Evolutionary conservation across 2,329 filamentous ascomycete species (phyloP).

Genomic region (Colletotrichum caudatum): DNA sequence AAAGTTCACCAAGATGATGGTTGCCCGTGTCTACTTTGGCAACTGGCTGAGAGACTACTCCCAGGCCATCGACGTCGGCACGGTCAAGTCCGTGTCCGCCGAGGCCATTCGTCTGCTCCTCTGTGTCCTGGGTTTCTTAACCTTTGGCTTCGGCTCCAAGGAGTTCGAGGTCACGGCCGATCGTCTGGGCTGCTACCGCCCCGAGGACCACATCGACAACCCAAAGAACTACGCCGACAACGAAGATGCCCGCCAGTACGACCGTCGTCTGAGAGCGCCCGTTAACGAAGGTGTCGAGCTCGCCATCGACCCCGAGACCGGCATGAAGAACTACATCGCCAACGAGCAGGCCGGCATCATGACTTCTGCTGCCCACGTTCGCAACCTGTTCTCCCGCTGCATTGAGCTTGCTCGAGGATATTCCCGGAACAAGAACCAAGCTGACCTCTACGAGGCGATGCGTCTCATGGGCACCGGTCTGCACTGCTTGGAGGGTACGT

Average conservation of each 20-base stretch:
- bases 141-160: constrained; percentile 83
- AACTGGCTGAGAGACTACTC: constrained; percentile 96
- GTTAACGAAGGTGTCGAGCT: constrained; percentile 84
- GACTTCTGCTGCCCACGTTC: constrained; percentile 83
- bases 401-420: constrained; percentile 87
- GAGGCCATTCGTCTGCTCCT: constrained; percentile 92
- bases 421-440: constrained; percentile 71
- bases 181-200: constrained; percentile 83
- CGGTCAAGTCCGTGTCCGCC: constrained; percentile 88
- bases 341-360: constrained; percentile 83
- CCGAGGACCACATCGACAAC: constrained; percentile 86
- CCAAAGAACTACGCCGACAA: constrained; percentile 87
- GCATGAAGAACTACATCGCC: constrained; percentile 95
- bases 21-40: constrained; percentile 93
- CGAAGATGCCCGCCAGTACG: constrained; percentile 84
- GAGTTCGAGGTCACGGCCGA: constrained; percentile 89
- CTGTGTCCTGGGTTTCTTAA: constrained; percentile 91
- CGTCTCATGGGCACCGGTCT: constrained; percentile 87
- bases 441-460: constrained; percentile 88
- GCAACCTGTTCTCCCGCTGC: constrained; percentile 77
- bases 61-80: constrained; percentile 93
- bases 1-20: constrained; percentile 89
- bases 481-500: constrained; percentile 83
- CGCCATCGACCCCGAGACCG: constrained; percentile 78
- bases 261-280: constrained; percentile 82